These are phyloP conservation scores for Fragaria ananassa DNA, from an alignment of 306 rosid genomes.

Conservation along the genomic window DNA sequence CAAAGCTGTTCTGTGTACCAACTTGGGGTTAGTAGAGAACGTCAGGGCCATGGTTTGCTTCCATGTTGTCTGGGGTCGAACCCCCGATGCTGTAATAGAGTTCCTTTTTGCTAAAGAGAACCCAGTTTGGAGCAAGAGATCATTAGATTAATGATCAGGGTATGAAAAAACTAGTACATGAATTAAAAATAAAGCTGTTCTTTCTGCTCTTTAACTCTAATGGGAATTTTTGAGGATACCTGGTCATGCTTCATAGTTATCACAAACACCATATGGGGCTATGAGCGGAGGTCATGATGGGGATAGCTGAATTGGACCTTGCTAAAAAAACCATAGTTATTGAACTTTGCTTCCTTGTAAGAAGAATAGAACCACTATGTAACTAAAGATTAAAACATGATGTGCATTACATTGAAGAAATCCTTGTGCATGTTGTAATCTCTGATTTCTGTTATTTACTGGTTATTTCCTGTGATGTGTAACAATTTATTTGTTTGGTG, in stretches of 20 bases:
- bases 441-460: not conserved
- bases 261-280: not conserved
- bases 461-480: slow-evolving; percentile 20
- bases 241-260: not conserved
- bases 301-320: not conserved
- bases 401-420: not conserved
- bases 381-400: not conserved
- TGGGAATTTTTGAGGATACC: not conserved
- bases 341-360: not conserved
- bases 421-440: not conserved
- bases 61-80: not conserved
- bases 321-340: not conserved
- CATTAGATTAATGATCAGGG: not conserved
- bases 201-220: not conserved
- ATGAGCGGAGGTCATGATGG: not conserved
- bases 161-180: no score
- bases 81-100: not conserved
- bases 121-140: not conserved
- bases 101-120: not conserved
- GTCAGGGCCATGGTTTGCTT: not conserved
- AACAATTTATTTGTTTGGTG: slow-evolving; percentile 18
- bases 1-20: not conserved
- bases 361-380: not conserved
- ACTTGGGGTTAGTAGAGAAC: not conserved
- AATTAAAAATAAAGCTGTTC: not conserved